Evolutionary conservation across 306 rosid genomes (phyloP), one percentile per base, ranked within the genome.

Genomic region (Citrullus amarus): DNA sequence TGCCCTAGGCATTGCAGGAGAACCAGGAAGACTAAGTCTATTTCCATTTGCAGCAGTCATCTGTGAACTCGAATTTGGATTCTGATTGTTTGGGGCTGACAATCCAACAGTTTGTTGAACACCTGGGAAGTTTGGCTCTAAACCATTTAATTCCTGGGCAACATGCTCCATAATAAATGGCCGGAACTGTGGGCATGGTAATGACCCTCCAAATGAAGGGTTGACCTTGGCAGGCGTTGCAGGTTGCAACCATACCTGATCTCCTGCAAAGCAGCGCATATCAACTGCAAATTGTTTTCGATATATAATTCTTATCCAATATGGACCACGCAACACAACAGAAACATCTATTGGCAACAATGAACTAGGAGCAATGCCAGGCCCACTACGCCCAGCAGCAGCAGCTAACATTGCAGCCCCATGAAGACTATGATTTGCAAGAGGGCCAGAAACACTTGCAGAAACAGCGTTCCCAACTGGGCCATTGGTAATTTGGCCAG

Each of bases 201-300:
- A 81, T 76, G 99, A 96, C 69, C 98, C 99, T 82, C 99, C 99
- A 80, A 91, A 67, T 78, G 88, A 83, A 76, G 89, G 90, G 18
- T 94, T 97, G 82, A 89, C 98, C 82, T 90, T 91, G 55, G 99
- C 97, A 17, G 98, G 99, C 36, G 99, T 96, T 79, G 99, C 98
- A 57, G 99, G 99, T 87, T 96, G 99, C 87, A 96, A 77, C 99
- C 99, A 96, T 50, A 96, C 99, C 86, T 96, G 99, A 85, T 96
- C 99, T 83, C 99, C 99, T 5, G 99, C 97, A 86, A 92, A 92
- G 90, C 99, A 96, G 12, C 99, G 99, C 99, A 96, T 96, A 87
- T 96, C 99, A 81, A 96, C 98, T 17, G 99, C 93, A 83, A 96
- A 96, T 61, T 92, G 85, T 85, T 96, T 92, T 54, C 99, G 90